These are phyloP conservation scores for Aspergillus carlsbadensis DNA, from an alignment of 495 filamentous ascomycete genomes.

Conservation along the genomic window DNA sequence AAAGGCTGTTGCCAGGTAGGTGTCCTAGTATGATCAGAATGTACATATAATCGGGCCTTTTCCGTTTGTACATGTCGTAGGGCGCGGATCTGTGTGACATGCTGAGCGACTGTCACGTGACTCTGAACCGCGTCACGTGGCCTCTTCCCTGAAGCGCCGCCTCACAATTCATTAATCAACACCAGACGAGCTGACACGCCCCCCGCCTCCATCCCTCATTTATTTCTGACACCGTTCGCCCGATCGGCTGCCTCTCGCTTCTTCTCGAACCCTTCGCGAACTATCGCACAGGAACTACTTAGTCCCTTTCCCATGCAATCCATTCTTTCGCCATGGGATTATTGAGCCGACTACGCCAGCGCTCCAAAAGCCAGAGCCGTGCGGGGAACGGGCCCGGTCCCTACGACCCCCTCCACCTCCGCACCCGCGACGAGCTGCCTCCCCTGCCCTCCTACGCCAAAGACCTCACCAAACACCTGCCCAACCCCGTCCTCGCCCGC, in stretches of 20 bases:
- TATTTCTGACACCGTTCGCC: constrained; percentile 1
- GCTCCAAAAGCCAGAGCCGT: constrained; percentile 35
- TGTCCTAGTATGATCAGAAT: no score
- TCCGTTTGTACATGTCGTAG: no score
- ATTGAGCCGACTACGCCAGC: constrained; percentile 34
- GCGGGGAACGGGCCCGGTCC: constrained; percentile 27
- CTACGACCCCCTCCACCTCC: constrained; percentile 24
- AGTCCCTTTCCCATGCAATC: constrained; percentile 8
- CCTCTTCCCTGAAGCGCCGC: no score
- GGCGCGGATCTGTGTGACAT: no score
- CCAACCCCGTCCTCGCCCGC: constrained; percentile 60
- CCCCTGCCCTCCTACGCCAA: constrained; percentile 27
- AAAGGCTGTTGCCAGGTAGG: constrained; percentile 5
- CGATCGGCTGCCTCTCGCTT: not conserved
- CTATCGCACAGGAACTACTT: not conserved
- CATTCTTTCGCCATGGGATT: constrained; percentile 33
- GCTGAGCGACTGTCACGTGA: no score
- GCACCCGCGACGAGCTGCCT: constrained; percentile 15
- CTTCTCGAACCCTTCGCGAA: not conserved
- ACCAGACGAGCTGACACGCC: constrained; percentile 5
- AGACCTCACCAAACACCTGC: constrained; percentile 55
- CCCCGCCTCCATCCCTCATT: constrained; percentile 8
- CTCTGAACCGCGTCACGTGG: no score
- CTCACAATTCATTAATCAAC: no score
- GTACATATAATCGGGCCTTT: no score